These are phyloP conservation scores for Herpotrichia juniperi DNA, from an alignment of 2,329 filamentous ascomycete genomes.

Conservation along the genomic window DNA sequence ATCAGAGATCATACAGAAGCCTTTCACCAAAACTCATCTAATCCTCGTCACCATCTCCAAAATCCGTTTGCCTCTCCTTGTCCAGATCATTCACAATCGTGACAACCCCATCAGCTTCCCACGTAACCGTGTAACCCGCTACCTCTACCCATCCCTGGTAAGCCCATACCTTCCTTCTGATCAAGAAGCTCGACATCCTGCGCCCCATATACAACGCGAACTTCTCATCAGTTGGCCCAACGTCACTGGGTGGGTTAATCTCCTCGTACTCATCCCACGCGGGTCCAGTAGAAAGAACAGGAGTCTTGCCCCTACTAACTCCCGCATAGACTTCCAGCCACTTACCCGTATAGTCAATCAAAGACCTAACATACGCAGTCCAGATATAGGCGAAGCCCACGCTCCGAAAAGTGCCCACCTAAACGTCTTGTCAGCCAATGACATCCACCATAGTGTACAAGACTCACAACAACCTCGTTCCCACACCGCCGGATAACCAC, in stretches of 20 bases:
- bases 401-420: conserved; percentile 21
- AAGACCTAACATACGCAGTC: conserved; percentile 15
- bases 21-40: too few relatives aligned
- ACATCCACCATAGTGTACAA: background rate
- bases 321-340: conserved; percentile 23
- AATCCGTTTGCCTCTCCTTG: too few relatives aligned
- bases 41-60: too few relatives aligned
- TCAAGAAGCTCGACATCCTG: conserved; percentile 12
- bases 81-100: too few relatives aligned
- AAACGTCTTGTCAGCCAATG: background rate
- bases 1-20: too few relatives aligned
- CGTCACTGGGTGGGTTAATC: background rate
- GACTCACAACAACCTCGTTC: conserved; percentile 10
- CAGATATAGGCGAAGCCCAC: conserved; percentile 20
- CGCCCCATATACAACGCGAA: conserved; percentile 21
- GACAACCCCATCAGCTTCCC: conserved; percentile 6
- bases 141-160: background rate
- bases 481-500: conserved; percentile 14
- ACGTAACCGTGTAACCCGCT: background rate
- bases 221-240: conserved; percentile 11
- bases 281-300: conserved; percentile 2
- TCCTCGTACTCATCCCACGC: conserved; percentile 16
- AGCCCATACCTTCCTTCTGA: conserved; percentile 11
- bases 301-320: conserved; percentile 6
- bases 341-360: conserved; percentile 13